A percentile compares a stretch with the other conserved stretches of the same genome.
Conservation (phyloP, 2,329 filamentous ascomycete species). For the Pseudogymnoascus sp. region DNA sequence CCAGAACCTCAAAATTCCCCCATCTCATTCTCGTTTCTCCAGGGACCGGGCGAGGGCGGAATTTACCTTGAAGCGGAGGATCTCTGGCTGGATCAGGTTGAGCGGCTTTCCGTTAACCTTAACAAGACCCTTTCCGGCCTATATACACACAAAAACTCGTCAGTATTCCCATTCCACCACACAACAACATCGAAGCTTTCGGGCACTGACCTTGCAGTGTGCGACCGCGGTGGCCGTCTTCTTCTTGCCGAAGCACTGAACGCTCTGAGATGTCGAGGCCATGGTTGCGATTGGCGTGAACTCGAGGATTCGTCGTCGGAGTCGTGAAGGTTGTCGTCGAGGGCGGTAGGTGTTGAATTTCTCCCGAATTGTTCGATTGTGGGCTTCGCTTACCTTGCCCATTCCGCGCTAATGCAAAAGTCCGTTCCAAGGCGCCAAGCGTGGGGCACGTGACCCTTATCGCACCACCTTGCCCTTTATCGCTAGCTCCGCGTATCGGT, state of each 20-base stretch:
- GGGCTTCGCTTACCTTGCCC: slow-evolving; percentile 10
- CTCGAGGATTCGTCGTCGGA: slow-evolving; percentile 4
- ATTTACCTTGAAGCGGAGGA: slow-evolving; percentile 87
- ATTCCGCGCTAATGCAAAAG: slow-evolving; percentile 6
- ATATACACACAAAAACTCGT: slow-evolving; percentile 25
- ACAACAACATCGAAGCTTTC: neutral
- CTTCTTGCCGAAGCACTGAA: slow-evolving; percentile 99
- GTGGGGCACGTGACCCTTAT: neutral
- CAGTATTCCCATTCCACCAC: slow-evolving; percentile 17
- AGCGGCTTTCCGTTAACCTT: slow-evolving; percentile 99
- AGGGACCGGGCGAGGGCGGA: neutral
- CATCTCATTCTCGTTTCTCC: neutral
- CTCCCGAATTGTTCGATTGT: slow-evolving; percentile 7
- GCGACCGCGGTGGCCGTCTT: slow-evolving; percentile 70
- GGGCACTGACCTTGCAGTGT: slow-evolving; percentile 64
- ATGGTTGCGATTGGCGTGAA: slow-evolving; percentile 21
- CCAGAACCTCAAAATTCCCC: neutral
- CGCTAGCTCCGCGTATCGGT: neutral
- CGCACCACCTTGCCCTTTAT: neutral
- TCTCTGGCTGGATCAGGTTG: slow-evolving; percentile 87
- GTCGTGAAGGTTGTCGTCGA: slow-evolving; percentile 5
- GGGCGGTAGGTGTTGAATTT: slow-evolving; percentile 8
- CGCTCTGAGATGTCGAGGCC: slow-evolving; percentile 67
- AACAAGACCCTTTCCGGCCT: slow-evolving; percentile 81
- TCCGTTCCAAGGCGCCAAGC: neutral